A percentile compares a stretch with the other conserved stretches of the same genome.
Conservation (phyloP, 1,284 basidiomycete genomes). For the Cutaneotrichosporon daszewskae region DNA sequence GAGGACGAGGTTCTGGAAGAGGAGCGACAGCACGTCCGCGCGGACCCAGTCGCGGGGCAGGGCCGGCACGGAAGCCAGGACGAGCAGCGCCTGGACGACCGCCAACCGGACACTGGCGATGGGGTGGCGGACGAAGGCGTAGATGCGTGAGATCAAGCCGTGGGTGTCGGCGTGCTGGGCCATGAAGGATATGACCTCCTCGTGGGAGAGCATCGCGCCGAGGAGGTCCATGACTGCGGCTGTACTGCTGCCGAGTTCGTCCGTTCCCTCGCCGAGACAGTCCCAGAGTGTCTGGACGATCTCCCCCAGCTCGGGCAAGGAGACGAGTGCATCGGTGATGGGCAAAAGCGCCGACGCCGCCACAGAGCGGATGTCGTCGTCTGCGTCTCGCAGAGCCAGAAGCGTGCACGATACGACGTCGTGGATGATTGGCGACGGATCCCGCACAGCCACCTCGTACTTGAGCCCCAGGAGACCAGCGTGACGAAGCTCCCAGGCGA, state of each 20-base stretch:
- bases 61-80: slow-evolving; percentile 72
- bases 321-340: slow-evolving; percentile 72
- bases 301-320: slow-evolving; percentile 55
- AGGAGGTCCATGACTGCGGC: slow-evolving; percentile 96
- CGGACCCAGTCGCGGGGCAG: slow-evolving; percentile 78
- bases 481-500: slow-evolving; percentile 96
- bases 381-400: slow-evolving; percentile 81
- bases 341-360: slow-evolving; percentile 89
- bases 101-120: slow-evolving; percentile 89
- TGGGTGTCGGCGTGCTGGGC: slow-evolving; percentile 29
- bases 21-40: slow-evolving; percentile 68
- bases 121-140: slow-evolving; percentile 96
- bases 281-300: slow-evolving; percentile 85
- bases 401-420: slow-evolving; percentile 83
- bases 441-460: slow-evolving; percentile 90
- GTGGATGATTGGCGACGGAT: slow-evolving; percentile 48
- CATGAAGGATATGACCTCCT: slow-evolving; percentile 30
- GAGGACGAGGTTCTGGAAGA: slow-evolving; percentile 91
- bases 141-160: slow-evolving; percentile 77
- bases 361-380: slow-evolving; percentile 95
- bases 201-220: slow-evolving; percentile 29
- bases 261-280: slow-evolving; percentile 87
- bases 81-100: slow-evolving; percentile 81
- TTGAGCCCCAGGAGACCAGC: slow-evolving; percentile 94
- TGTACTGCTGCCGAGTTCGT: slow-evolving; percentile 94